phyloP scores from a whole-genome alignment of 306 rosid species.

The Calophaca sinica region DNA sequence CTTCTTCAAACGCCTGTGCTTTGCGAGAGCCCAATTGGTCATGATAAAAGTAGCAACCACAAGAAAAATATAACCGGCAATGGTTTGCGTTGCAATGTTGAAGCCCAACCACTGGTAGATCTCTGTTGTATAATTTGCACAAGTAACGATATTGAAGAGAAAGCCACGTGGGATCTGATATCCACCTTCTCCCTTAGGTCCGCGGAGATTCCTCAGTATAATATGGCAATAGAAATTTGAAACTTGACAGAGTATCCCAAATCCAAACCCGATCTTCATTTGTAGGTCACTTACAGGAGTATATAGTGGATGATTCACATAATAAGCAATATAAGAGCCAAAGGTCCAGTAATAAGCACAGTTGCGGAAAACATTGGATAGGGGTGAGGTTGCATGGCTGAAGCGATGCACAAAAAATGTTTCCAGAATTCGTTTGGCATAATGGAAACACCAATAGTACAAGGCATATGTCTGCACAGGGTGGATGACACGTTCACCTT shows the following conservation, averaged over 20 bases:
- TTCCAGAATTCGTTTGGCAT: constrained; percentile 90
- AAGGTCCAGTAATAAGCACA: constrained; percentile 97
- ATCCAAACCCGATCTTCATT: constrained; percentile 89
- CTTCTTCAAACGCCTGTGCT: constrained; percentile 96
- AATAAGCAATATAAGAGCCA: constrained; percentile 82
- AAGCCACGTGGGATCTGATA: constrained; percentile 94
- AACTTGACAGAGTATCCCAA: constrained; percentile 81
- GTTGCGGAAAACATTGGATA: constrained; percentile 92
- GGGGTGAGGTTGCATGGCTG: constrained; percentile 98
- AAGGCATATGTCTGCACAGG: constrained; percentile 92
- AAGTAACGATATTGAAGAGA: constrained; percentile 91
- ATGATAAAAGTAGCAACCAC: constrained; percentile 83
- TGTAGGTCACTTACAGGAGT: constrained; percentile 86
- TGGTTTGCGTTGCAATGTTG: constrained; percentile 91
- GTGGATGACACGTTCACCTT: constrained; percentile 76
- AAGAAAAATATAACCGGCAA: constrained; percentile 82
- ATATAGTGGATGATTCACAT: constrained; percentile 87
- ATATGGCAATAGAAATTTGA: constrained; percentile 85
- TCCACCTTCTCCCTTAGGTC: constrained; percentile 87
- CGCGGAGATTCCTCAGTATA: constrained; percentile 78
- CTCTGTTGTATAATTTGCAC: constrained; percentile 97
- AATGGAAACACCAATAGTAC: constrained; percentile 97
- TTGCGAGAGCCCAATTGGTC: constrained; percentile 97
- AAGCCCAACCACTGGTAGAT: constrained; percentile 99
- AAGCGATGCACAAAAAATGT: constrained; percentile 94